phyloP scores from a whole-genome alignment of 345 rosid genomes.

The Erodium maritimum region DNA sequence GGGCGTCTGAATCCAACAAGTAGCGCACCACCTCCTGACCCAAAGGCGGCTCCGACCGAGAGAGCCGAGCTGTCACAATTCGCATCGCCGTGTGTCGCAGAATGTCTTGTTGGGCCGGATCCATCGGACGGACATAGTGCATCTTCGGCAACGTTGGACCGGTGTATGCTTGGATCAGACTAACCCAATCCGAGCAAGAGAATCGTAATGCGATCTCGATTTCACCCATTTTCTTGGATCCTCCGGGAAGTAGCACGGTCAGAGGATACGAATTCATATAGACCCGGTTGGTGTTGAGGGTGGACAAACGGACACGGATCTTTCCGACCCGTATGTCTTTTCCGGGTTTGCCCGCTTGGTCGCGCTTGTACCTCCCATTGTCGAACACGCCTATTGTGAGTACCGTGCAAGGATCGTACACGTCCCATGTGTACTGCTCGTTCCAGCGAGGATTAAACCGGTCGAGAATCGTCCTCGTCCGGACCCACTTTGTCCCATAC shows the following conservation, averaged over 20 bases:
- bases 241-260: slow-evolving; percentile 51
- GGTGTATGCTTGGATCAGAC: slow-evolving; percentile 56
- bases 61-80: slow-evolving; percentile 51
- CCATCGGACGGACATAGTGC: slow-evolving; percentile 67
- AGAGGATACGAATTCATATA: slow-evolving; percentile 48
- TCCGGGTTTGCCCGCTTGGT: slow-evolving; percentile 46
- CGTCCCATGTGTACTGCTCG: slow-evolving; percentile 90
- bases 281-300: slow-evolving; percentile 63
- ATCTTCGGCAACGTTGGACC: slow-evolving; percentile 71
- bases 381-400: slow-evolving; percentile 74
- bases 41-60: slow-evolving; percentile 65
- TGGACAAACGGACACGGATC: slow-evolving; percentile 57
- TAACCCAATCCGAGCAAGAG: slow-evolving; percentile 69
- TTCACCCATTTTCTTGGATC: slow-evolving; percentile 85
- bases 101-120: slow-evolving; percentile 72
- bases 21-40: slow-evolving; percentile 83
- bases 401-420: slow-evolving; percentile 76
- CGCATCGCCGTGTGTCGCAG: slow-evolving; percentile 83
- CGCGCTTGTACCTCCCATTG: slow-evolving; percentile 55
- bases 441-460: slow-evolving; percentile 93
- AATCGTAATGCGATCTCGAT: slow-evolving; percentile 71
- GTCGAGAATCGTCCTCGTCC: slow-evolving; percentile 69
- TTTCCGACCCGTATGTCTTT: slow-evolving; percentile 58
- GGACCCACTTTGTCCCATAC: slow-evolving; percentile 89
- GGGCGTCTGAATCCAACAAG: slow-evolving; percentile 71